Base-by-base conservation (phyloP, 1,284 basidiomycete genomes). In the Neolentinus lepideus region DNA sequence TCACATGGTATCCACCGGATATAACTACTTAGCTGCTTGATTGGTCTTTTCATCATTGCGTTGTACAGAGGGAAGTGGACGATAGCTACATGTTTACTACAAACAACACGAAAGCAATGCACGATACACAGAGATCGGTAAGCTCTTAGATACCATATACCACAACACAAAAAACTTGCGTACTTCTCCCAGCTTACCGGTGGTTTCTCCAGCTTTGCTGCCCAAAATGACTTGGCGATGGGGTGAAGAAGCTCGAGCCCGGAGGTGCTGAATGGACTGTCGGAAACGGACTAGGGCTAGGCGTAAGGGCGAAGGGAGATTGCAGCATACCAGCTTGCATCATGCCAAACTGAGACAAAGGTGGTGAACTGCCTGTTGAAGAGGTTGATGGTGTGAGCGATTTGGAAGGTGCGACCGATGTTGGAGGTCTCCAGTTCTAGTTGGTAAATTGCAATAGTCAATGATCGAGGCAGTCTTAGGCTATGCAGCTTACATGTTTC, bases 341-440 rank as follows among this genome's bases (percentile, higher is more conserved):
- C 12, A 56, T 50, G 27, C 46, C 47, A 50, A 56, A 61, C 26
- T 52, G 55, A 31, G 56, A 55, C 25, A 53, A n/a, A 36, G 67
- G 61, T 25, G 69, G 66, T 10, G 21, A 21, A 11, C 47, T 50
- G 11, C 11, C 21, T n/a, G 21, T 25, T 19, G 82, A 35, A 6
- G 81, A 66, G 79, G 6, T 43, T 43, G 38, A n/a, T 16, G 38
- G 38, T 4, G 51, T 24, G 21, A 26, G 14, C 4, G 33, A 16
- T 26, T 52, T 33, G 27, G 51, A 52, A 29, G 51, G 27, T 9
- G 27, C 3, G 24, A 35, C 27, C 4, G 52, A 25, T 21, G 26
- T 16, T 16, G 52, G 38, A 43, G 82, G 82, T 66, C 79, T 85
- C 73, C 77, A 85, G 58, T 80, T 79, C 84, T 86, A 57, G 31